phyloP scores from a whole-genome alignment of 2,329 filamentous ascomycete genomes.

The Pyricularia grisea region DNA sequence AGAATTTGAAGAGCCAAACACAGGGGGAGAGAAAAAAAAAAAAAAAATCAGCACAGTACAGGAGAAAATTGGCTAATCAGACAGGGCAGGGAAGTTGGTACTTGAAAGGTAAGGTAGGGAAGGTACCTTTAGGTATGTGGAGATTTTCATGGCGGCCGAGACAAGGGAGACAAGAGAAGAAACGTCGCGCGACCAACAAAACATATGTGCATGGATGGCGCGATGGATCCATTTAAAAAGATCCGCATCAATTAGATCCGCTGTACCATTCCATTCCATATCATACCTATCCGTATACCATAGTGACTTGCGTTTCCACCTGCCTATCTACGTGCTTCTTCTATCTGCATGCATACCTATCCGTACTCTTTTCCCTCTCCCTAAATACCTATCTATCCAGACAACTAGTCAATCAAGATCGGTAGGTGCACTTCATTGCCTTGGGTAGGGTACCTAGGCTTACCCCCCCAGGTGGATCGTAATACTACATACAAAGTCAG shows the following conservation, averaged over 20 bases:
- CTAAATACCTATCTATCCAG: background rate
- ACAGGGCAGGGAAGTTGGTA: background rate
- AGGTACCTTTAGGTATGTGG: background rate
- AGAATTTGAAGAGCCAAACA: background rate
- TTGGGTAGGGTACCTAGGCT: background rate
- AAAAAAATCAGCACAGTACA: background rate
- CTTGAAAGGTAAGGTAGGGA: background rate
- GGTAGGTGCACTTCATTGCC: too few relatives aligned
- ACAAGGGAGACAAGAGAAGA: background rate
- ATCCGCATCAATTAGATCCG: background rate
- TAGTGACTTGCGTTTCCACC: background rate
- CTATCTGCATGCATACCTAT: background rate
- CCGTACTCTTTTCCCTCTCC: background rate
- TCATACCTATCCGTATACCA: too few relatives aligned
- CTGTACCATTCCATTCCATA: background rate
- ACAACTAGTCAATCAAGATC: too few relatives aligned
- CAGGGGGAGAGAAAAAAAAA: too few relatives aligned
- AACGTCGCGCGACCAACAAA: background rate
- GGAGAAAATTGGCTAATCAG: background rate
- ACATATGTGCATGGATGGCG: background rate
- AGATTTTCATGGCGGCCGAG: background rate
- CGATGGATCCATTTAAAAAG: background rate
- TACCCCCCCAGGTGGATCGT: background rate
- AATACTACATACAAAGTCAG: background rate
- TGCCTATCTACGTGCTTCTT: background rate